These are phyloP conservation scores for Ambrosia hybrid DNA, from an alignment of 140 eudicot species.

Conservation along the genomic window DNA sequence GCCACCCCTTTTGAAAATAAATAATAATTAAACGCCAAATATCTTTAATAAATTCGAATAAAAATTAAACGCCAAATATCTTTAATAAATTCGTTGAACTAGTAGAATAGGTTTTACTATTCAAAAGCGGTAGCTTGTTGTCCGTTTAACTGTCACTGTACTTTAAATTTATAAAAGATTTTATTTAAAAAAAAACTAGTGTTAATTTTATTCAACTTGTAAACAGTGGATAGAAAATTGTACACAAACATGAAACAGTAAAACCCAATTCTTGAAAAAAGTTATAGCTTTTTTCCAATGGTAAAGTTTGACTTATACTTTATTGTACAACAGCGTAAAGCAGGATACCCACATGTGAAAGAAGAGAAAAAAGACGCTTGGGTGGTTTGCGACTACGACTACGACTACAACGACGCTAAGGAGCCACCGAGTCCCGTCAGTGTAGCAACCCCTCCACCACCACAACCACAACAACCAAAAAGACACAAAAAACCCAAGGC, in stretches of 20 bases:
- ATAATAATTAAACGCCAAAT: too few species aligned
- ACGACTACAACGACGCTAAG: constrained; percentile 45
- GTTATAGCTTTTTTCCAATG: background rate
- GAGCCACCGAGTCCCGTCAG: constrained; percentile 55
- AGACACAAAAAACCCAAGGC: constrained; percentile 43
- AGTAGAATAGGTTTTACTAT: too few species aligned
- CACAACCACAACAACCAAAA: constrained; percentile 23
- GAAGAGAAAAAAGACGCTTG: constrained; percentile 55
- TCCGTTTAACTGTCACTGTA: too few species aligned
- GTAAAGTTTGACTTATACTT: constrained; percentile 35
- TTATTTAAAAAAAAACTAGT: too few species aligned
- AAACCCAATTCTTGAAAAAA: background rate
- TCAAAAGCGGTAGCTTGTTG: too few species aligned
- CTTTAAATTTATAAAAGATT: too few species aligned
- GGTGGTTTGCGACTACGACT: constrained; percentile 51
- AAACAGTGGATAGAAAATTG: background rate
- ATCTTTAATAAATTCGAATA: too few species aligned
- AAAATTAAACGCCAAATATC: too few species aligned
- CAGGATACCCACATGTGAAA: constrained; percentile 44
- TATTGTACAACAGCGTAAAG: constrained; percentile 56
- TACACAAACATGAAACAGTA: background rate
- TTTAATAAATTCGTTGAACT: too few species aligned
- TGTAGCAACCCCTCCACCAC: constrained; percentile 33
- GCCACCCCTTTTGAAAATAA: too few species aligned
- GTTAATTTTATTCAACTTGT: too few species aligned